These are phyloP conservation scores for Entomortierella parvispora DNA, from an alignment of 192 early-diverging fungal species.

Conservation along the genomic window DNA sequence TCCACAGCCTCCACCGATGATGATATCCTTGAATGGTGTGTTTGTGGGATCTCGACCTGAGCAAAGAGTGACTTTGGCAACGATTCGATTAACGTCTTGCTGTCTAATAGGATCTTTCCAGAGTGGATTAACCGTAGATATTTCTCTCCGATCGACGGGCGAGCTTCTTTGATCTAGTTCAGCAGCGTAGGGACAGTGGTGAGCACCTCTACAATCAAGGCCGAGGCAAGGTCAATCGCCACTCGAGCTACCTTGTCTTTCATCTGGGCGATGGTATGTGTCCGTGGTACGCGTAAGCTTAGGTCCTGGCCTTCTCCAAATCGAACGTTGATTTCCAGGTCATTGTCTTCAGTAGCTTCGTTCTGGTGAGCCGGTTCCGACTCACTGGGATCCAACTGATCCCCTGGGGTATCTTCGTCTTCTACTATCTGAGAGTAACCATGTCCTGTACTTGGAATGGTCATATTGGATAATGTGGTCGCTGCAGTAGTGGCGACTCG, in stretches of 20 bases:
- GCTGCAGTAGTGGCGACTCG: neutral
- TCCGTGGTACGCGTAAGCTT: constrained; percentile 30
- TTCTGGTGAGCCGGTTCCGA: neutral
- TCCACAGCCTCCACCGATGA: constrained; percentile 34
- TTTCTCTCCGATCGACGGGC: constrained; percentile 45
- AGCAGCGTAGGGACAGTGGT: neutral
- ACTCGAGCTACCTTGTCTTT: constrained; percentile 56
- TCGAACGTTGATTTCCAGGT: constrained; percentile 38
- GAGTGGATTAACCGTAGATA: constrained; percentile 62
- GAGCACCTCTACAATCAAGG: too few relatives aligned
- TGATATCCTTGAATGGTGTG: constrained; percentile 26
- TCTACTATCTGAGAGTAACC: neutral
- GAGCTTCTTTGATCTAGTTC: constrained; percentile 46
- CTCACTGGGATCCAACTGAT: neutral
- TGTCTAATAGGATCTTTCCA: constrained; percentile 57
- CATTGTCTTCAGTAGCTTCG: constrained; percentile 8
- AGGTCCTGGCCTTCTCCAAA: constrained; percentile 45
- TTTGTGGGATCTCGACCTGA: constrained; percentile 24
- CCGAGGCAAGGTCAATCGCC: neutral
- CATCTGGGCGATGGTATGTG: constrained; percentile 50
- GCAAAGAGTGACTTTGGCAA: constrained; percentile 36
- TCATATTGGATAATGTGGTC: too few relatives aligned
- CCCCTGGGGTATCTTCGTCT: neutral
- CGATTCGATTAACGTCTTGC: constrained; percentile 44
- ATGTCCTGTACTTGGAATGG: too few relatives aligned